These are phyloP conservation scores for Capronia coronata DNA, from an alignment of 2,329 filamentous ascomycete genomes.

Conservation along the genomic window DNA sequence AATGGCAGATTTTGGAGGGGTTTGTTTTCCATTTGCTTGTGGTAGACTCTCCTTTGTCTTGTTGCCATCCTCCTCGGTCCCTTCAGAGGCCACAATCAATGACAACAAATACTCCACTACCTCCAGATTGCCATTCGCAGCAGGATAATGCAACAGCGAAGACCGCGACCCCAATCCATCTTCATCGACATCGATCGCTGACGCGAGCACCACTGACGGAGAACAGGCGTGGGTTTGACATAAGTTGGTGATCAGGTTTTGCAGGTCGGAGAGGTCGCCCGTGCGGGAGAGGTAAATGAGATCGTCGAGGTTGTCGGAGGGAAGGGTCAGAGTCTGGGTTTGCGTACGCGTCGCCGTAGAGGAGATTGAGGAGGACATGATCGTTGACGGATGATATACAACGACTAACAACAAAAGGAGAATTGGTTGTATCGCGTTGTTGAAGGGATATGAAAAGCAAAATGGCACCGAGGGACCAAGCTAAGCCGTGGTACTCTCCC, in stretches of 20 bases:
- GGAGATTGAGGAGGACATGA: background rate
- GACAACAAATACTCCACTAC: slow-evolving; percentile 33
- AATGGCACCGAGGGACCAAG: too few relatives aligned
- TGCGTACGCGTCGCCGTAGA: slow-evolving; percentile 1
- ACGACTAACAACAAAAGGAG: too few relatives aligned
- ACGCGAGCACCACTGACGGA: slow-evolving; percentile 58
- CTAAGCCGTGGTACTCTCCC: too few relatives aligned
- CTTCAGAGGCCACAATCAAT: too few relatives aligned
- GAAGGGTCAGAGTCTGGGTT: too few relatives aligned
- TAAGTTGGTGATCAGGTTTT: slow-evolving; percentile 53
- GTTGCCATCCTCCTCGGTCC: too few relatives aligned
- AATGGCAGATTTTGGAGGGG: slow-evolving; percentile 6
- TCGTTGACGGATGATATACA: background rate
- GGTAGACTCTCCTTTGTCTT: too few relatives aligned
- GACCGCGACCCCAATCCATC: slow-evolving; percentile 46
- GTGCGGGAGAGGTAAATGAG: slow-evolving; percentile 78
- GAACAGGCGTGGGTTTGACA: slow-evolving; percentile 55
- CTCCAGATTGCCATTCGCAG: slow-evolving; percentile 83
- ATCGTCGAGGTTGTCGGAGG: slow-evolving; percentile 58
- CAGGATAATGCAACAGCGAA: slow-evolving; percentile 73
- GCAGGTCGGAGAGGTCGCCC: slow-evolving; percentile 67
- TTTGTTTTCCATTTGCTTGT: too few relatives aligned
- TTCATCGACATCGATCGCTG: slow-evolving; percentile 66
- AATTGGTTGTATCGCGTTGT: too few relatives aligned
- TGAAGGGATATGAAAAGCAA: too few relatives aligned